Base-by-base conservation (phyloP, 177 flowering plant genomes). In the Vitis hybrid region DNA sequence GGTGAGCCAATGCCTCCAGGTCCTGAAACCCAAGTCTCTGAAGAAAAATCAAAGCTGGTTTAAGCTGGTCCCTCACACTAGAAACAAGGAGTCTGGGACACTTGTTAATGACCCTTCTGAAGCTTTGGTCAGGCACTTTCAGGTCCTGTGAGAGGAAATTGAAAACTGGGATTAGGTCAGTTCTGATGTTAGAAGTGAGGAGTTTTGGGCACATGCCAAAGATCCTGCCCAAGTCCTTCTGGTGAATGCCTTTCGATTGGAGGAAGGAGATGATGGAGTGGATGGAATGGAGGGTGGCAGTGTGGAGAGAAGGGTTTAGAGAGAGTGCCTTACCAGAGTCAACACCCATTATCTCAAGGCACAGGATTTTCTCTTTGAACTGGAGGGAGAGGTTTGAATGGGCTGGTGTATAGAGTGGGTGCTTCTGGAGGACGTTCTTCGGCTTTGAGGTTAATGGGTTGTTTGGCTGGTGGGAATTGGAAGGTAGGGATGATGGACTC, bases 331-430 rank as follows among this genome's bases (percentile, higher is more conserved):
- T 89, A 21, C 97, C 91, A 9, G 98, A 79, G 72, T 95, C 93
- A n/a, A 95, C 85, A 10, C 99, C 99, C 86, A 95, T 87, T 71
- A 95, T 73, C 71, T 95, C 99, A 19, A 93, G 87, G 78, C 97
- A 93, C 2, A 95, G 77, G 73, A 95, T 82, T 66, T 91, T 95
- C 68, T 95, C 99, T 66, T 93, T 87, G 92, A 93, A 78, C 70
- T 87, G 85, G 69, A 72, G 75, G 67, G 94, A 79, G 72, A 92
- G 68, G 30, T 81, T 74, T 14, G 75, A 4, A n/a, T 86, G 82
- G 49, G 83, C 67, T 63, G 84, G 70, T 11, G 82, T 15, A 76
- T 80, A 86, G 68, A 87, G 87, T 12, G 92, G 85, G 80, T 86
- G 84, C 9, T 74, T 77, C 1, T 84, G 84, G 70, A 83, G 78